Evolutionary conservation across 1,284 basidiomycete species (phyloP), one percentile per base, ranked within the genome.

Genomic region (Sphagnurus paluster): DNA sequence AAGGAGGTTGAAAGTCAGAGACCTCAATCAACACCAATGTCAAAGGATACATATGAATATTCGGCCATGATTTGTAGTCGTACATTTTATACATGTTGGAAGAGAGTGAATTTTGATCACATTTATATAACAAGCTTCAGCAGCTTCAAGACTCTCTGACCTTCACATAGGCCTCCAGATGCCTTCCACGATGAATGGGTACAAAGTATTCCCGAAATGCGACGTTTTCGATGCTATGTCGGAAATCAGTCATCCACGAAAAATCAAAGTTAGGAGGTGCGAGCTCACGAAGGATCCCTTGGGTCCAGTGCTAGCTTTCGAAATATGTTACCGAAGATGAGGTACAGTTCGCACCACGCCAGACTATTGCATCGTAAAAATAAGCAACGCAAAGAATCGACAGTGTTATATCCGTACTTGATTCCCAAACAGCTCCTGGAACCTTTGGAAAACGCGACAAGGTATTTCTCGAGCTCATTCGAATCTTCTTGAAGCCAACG

Each of bases 321-420:
- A 52, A 72, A 71, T 5, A 74, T 35, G 34, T 65, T 67, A 5
- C 63, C 71, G 32, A 73, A 57, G 2, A 68, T 61, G 9, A 74
- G 57, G 48, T 71, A 72, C 5, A 74, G 53, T 53, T 74, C 71
- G 46, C 68, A 69, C 64, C 69, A 72, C 2, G 65, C 72, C 2
- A 75, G 59, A 44, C 72, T 74, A 46, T 11, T 26, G 6, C 25
- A 26, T 26, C 6, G 11, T 26, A 11, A 26, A 26, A 7, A 26
- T 7, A 26, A 26, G 34, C 24, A 36, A 33, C 19, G 33, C 28
- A 23, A n/a, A 24, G 32, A 29, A 17, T 21, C 36, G 32, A 17
- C 3, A 21, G 21, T 8, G 26, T 28, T n/a, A 23, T 13, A 6
- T 17, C 50, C 65, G 16, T 36, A 70, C 68, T 71, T 71, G 34